Percentiles rank a stretch among this genome's conserved stretches.
phyloP scores from a whole-genome alignment of 495 filamentous ascomycete genomes.

The Penicillium mononematosum region DNA sequence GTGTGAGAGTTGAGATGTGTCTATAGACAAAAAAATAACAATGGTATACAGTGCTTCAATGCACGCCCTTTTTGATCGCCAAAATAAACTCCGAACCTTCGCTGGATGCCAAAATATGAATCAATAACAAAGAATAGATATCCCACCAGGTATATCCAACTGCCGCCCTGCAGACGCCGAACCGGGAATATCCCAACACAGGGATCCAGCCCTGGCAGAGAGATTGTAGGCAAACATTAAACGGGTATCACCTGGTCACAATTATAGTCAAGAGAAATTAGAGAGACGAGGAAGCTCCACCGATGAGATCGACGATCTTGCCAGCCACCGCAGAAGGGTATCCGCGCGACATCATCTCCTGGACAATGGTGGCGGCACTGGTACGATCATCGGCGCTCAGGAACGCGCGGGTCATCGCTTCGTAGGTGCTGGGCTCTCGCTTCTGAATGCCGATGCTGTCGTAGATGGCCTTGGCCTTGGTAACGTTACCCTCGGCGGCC shows the following conservation, averaged over 20 bases:
- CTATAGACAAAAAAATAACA: constrained; percentile 32
- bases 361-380: constrained; percentile 70
- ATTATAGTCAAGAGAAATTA: constrained; percentile 24
- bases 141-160: constrained; percentile 26
- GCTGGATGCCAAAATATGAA: constrained; percentile 36
- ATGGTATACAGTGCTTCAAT: constrained; percentile 37
- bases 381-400: constrained; percentile 76
- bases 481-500: constrained; percentile 80
- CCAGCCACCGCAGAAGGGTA: constrained; percentile 88
- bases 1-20: constrained; percentile 39
- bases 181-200: constrained; percentile 31
- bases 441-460: constrained; percentile 66
- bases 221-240: constrained; percentile 25
- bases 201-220: constrained; percentile 44
- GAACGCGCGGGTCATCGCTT: constrained; percentile 96
- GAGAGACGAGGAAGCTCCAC: constrained; percentile 39
- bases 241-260: constrained; percentile 26
- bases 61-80: constrained; percentile 25
- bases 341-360: constrained; percentile 86
- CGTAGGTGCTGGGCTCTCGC: constrained; percentile 97
- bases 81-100: constrained; percentile 33
- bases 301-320: constrained; percentile 88
- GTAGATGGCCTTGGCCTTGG: constrained; percentile 76
- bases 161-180: constrained; percentile 36
- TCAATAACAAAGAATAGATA: constrained; percentile 22